Evolutionary conservation across 2,329 filamentous ascomycete genomes (phyloP).

Genomic region (Diplodia mutila): DNA sequence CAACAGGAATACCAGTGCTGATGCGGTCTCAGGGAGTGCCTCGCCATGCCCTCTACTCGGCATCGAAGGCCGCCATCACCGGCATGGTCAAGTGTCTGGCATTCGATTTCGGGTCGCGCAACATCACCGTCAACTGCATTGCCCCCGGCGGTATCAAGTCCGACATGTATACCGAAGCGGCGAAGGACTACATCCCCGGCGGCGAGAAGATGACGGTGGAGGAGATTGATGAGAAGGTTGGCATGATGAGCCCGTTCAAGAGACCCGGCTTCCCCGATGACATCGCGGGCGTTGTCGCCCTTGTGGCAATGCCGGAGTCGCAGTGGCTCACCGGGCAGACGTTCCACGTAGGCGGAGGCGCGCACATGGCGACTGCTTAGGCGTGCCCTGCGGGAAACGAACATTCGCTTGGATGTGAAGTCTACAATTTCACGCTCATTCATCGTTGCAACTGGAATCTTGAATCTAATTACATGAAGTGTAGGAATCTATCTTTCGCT

Average conservation of each 20-base stretch:
- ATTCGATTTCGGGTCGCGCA: conserved; percentile 48
- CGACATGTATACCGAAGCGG: conserved; percentile 65
- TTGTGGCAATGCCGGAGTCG: not conserved
- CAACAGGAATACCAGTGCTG: too few species aligned
- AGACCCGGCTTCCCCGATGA: conserved; percentile 1
- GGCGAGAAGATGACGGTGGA: conserved; percentile 10
- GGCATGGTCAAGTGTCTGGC: conserved; percentile 20
- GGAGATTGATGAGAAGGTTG: not conserved
- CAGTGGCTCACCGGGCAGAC: conserved; percentile 23
- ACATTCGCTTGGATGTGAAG: too few species aligned
- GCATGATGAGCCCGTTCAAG: not conserved
- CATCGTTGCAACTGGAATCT: too few species aligned
- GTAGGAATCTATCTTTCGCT: too few species aligned
- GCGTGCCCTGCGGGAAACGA: not conserved
- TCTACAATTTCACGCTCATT: too few species aligned
- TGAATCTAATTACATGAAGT: too few species aligned
- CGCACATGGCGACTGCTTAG: conserved; percentile 17
- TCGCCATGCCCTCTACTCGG: conserved; percentile 8
- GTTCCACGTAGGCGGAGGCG: conserved; percentile 7
- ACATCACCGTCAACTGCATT: conserved; percentile 84
- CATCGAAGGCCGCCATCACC: conserved; percentile 10
- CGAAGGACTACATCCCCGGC: conserved; percentile 10
- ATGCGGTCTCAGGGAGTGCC: not conserved
- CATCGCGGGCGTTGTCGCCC: not conserved
- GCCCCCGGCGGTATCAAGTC: conserved; percentile 88